phyloP scores from a whole-genome alignment of 2,329 filamentous ascomycete species.

The Trichoderma sp. region DNA sequence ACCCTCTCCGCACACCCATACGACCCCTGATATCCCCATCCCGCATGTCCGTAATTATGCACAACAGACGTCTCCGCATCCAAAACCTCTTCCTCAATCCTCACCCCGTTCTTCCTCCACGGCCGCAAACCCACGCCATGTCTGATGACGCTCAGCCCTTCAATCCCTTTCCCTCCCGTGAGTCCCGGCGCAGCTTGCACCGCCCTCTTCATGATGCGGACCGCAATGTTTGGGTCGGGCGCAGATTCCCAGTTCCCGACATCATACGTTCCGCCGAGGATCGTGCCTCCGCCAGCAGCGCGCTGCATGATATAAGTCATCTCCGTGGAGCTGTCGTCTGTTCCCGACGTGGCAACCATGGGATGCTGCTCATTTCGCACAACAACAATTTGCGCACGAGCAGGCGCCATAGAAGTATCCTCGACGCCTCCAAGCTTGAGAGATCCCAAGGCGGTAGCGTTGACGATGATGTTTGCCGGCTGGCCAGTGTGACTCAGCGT shows the following conservation, averaged over 20 bases:
- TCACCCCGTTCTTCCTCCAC: slow-evolving; percentile 66
- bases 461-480: slow-evolving; percentile 69
- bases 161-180: slow-evolving; percentile 62
- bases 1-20: slow-evolving; percentile 70
- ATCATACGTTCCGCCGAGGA: slow-evolving; percentile 83
- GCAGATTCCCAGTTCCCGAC: slow-evolving; percentile 74
- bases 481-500: slow-evolving; percentile 49
- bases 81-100: slow-evolving; percentile 59
- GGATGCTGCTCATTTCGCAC: slow-evolving; percentile 73
- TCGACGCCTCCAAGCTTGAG: slow-evolving; percentile 75
- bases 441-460: slow-evolving; percentile 78
- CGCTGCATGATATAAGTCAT: slow-evolving; percentile 79
- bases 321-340: slow-evolving; percentile 70
- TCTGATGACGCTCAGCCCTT: slow-evolving; percentile 70
- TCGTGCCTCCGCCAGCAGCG: slow-evolving; percentile 73
- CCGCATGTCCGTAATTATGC: slow-evolving; percentile 77
- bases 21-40: slow-evolving; percentile 69
- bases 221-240: slow-evolving; percentile 74
- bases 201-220: slow-evolving; percentile 78
- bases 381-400: slow-evolving; percentile 77
- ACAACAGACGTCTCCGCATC: slow-evolving; percentile 63
- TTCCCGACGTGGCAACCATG: slow-evolving; percentile 69
- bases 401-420: slow-evolving; percentile 70
- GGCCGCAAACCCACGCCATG: slow-evolving; percentile 82
- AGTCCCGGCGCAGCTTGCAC: slow-evolving; percentile 63